Evolutionary conservation across 1,284 basidiomycete genomes (phyloP).

Genomic region (Ceratobasidium sp.): DNA sequence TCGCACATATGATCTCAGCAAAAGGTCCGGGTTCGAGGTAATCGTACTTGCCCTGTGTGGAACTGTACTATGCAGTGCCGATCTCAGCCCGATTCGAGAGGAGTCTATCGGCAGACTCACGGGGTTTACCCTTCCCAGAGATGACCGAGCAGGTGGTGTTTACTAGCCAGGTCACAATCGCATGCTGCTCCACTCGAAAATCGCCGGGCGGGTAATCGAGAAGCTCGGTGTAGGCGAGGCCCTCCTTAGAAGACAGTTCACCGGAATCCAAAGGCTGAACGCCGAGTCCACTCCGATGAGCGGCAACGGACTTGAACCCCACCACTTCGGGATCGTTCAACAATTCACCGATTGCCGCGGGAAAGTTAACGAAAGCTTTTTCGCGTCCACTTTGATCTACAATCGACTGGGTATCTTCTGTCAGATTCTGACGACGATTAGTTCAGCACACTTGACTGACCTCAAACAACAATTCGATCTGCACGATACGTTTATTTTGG

Average conservation of each 20-base stretch:
- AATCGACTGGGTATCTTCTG: slow-evolving; percentile 49
- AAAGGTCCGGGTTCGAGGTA: background rate
- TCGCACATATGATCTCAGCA: background rate
- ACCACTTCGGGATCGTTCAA: slow-evolving; percentile 66
- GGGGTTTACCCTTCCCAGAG: slow-evolving; percentile 63
- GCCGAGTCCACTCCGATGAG: slow-evolving; percentile 79
- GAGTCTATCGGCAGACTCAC: slow-evolving; percentile 56
- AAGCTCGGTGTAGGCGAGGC: background rate
- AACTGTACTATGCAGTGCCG: slow-evolving; percentile 73
- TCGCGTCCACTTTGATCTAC: slow-evolving; percentile 65
- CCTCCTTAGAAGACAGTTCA: background rate
- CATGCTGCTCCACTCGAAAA: slow-evolving; percentile 49
- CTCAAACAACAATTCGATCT: slow-evolving; percentile 64
- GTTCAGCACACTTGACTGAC: background rate
- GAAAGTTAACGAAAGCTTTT: slow-evolving; percentile 58
- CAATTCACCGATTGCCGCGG: slow-evolving; percentile 55
- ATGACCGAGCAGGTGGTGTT: slow-evolving; percentile 53
- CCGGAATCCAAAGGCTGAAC: slow-evolving; percentile 57
- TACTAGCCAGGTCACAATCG: slow-evolving; percentile 61
- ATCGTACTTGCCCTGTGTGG: slow-evolving; percentile 70
- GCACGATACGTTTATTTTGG: slow-evolving; percentile 70
- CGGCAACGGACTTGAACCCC: slow-evolving; percentile 79
- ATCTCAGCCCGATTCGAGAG: background rate
- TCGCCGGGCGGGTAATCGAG: slow-evolving; percentile 49
- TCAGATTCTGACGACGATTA: background rate